Evolutionary conservation across 805 yeast genomes (phyloP).

Genomic region (Teunomyces barrocoloradensis): DNA sequence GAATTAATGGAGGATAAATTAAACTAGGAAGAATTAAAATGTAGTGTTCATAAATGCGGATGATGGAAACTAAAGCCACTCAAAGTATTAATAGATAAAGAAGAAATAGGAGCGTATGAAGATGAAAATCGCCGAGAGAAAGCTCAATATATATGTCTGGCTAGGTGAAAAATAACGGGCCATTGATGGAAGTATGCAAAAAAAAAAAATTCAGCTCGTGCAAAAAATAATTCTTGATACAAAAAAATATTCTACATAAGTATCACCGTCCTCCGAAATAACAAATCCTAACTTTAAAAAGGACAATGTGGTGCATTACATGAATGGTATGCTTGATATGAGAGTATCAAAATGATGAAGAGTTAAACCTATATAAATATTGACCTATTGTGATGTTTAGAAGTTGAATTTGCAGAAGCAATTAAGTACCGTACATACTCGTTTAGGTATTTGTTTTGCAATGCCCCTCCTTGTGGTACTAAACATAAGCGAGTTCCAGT

Average conservation of each 20-base stretch:
- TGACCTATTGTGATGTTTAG: background rate
- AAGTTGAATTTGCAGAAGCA: background rate
- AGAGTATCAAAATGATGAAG: too few relatives aligned
- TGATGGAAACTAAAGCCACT: background rate
- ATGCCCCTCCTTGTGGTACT: background rate
- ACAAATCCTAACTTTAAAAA: background rate
- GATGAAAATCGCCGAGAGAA: background rate
- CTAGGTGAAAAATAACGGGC: constrained; percentile 1
- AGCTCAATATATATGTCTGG: background rate
- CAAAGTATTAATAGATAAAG: background rate
- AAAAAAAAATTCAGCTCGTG: background rate
- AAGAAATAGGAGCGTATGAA: background rate
- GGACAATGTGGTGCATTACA: background rate
- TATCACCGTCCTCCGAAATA: background rate
- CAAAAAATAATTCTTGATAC: background rate
- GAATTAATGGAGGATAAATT: background rate
- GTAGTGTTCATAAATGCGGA: constrained; percentile 1
- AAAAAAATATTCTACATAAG: background rate
- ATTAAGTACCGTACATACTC: background rate
- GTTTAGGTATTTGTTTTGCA: background rate
- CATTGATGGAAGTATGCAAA: background rate
- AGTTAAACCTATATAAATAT: too few relatives aligned
- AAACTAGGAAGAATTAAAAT: background rate
- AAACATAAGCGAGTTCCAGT: background rate
- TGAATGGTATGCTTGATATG: too few relatives aligned